phyloP scores from a whole-genome alignment of 768 basidiomycete genomes.

The Phanerochaete carnosa region DNA sequence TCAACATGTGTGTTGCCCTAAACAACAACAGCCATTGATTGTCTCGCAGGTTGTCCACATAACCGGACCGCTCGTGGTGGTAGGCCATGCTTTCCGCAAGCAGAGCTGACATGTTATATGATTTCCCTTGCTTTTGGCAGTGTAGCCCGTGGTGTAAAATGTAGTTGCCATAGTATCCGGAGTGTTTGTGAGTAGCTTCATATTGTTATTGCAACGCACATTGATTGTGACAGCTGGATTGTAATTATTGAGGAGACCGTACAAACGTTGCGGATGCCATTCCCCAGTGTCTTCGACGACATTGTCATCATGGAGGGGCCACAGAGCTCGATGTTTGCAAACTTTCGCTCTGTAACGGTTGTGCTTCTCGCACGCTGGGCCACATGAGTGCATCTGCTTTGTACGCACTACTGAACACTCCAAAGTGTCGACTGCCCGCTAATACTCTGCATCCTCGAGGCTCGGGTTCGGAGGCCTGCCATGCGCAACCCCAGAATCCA shows the following conservation, averaged over 20 bases:
- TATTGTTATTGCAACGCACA: slow-evolving; percentile 37
- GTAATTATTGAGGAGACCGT: slow-evolving; percentile 21
- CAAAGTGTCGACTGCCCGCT: neutral
- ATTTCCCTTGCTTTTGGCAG: slow-evolving; percentile 33
- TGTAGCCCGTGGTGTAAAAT: slow-evolving; percentile 35
- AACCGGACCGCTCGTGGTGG: slow-evolving; percentile 15
- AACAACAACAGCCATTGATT: neutral
- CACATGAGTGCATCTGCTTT: neutral
- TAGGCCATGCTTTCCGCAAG: slow-evolving; percentile 30
- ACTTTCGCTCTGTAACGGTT: neutral
- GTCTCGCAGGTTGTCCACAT: slow-evolving; percentile 22
- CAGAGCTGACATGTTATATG: slow-evolving; percentile 34
- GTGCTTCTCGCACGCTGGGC: neutral
- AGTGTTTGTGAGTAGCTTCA: slow-evolving; percentile 36
- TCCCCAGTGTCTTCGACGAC: slow-evolving; percentile 15
- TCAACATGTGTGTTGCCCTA: slow-evolving; percentile 25
- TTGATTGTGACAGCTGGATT: slow-evolving; percentile 24
- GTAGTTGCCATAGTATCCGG: slow-evolving; percentile 30
- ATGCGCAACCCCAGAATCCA: neutral
- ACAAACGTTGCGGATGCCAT: slow-evolving; percentile 15
- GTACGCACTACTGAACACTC: neutral
- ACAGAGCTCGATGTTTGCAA: neutral
- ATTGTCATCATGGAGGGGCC: neutral
- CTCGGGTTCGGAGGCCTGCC: neutral
- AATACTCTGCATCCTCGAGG: neutral